A percentile compares a stretch with the other conserved stretches of the same genome.
These are phyloP conservation scores for Pseudogymnoascus sp. DNA, from an alignment of 2,329 filamentous ascomycete genomes.

Conservation along the genomic window DNA sequence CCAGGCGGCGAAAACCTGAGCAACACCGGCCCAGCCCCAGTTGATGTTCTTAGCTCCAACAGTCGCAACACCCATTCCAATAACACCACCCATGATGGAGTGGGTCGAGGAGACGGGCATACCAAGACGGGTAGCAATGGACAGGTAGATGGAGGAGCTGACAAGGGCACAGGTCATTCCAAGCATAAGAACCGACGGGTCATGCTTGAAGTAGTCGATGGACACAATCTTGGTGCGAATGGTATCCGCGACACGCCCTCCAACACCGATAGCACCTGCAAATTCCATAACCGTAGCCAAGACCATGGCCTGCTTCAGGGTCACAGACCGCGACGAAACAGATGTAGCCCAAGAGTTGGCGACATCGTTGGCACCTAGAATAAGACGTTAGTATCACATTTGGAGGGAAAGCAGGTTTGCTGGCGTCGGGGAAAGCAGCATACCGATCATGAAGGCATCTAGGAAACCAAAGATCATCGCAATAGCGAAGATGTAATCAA, in stretches of 20 bases:
- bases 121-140: constrained; percentile 46
- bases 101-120: constrained; percentile 57
- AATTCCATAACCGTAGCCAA: constrained; percentile 55
- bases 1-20: constrained; percentile 55
- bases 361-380: constrained; percentile 48
- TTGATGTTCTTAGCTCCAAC: constrained; percentile 45
- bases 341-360: constrained; percentile 71
- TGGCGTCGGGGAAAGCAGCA: background rate
- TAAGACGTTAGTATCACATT: constrained; percentile 13
- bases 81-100: constrained; percentile 51
- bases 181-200: constrained; percentile 49
- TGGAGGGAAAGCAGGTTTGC: background rate
- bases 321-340: constrained; percentile 61
- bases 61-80: constrained; percentile 52
- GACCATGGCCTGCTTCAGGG: constrained; percentile 53
- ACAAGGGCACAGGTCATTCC: constrained; percentile 50
- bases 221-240: constrained; percentile 55
- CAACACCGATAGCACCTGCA: constrained; percentile 52
- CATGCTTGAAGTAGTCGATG: constrained; percentile 37
- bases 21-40: constrained; percentile 52
- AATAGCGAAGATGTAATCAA: constrained; percentile 57
- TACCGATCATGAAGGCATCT: constrained; percentile 41
- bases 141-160: constrained; percentile 49
- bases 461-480: constrained; percentile 59
- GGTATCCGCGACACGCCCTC: constrained; percentile 51